Evolutionary conservation across 257 asterid species (phyloP).

Genomic region (Penstemon barbatus): DNA sequence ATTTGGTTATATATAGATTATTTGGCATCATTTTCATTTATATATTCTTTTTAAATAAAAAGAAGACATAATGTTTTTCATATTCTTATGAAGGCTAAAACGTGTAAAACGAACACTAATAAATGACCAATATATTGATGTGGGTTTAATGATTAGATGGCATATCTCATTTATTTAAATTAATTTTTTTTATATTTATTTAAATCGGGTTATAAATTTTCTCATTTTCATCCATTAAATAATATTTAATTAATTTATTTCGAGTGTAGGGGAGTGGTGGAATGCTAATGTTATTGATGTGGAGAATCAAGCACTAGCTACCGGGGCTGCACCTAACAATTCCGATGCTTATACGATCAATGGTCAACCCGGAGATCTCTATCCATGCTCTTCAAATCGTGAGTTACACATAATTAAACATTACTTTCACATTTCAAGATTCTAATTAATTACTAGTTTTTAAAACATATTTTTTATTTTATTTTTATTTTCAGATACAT

Average conservation of each 20-base stretch:
- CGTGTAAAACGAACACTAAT: neutral
- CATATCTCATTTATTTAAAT: too few species aligned
- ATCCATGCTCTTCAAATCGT: constrained; percentile 60
- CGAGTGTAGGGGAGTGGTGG: constrained; percentile 72
- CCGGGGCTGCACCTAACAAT: constrained; percentile 44
- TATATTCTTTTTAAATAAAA: too few species aligned
- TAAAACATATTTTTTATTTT: too few species aligned
- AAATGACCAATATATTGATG: neutral
- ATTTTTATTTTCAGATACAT: constrained; percentile 38
- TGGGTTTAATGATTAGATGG: neutral
- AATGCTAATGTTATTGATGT: constrained; percentile 62
- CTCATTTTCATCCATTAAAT: too few species aligned
- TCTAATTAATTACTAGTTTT: too few species aligned
- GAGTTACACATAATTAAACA: constrained; percentile 14
- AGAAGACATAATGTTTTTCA: too few species aligned
- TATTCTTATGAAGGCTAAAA: too few species aligned
- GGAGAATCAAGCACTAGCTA: constrained; percentile 41
- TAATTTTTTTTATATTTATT: too few species aligned
- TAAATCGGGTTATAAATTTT: too few species aligned
- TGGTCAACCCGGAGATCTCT: constrained; percentile 65
- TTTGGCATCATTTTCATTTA: too few species aligned
- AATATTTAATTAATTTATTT: too few species aligned
- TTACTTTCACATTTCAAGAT: neutral
- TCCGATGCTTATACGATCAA: constrained; percentile 75
- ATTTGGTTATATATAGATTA: too few species aligned